phyloP scores from a whole-genome alignment of 768 basidiomycete species.

The Trametes punicea region DNA sequence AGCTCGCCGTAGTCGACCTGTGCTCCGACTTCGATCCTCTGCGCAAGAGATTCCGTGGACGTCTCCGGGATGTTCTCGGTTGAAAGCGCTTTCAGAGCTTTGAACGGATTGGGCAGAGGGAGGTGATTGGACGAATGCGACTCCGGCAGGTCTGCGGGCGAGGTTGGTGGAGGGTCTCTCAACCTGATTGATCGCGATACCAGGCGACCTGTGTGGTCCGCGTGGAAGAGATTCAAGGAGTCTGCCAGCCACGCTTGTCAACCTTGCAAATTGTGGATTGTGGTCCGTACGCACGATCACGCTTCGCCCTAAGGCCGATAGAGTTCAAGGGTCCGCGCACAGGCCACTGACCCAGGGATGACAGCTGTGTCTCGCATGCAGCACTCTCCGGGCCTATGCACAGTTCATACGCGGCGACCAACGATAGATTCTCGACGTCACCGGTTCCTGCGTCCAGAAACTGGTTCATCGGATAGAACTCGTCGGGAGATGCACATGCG shows the following conservation, averaged over 20 bases:
- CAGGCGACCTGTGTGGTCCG: slow-evolving; percentile 44
- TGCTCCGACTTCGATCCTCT: slow-evolving; percentile 34
- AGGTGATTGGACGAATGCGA: slow-evolving; percentile 32
- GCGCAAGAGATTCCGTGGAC: slow-evolving; percentile 20
- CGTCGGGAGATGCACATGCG: slow-evolving; percentile 44
- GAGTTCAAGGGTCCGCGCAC: slow-evolving; percentile 46
- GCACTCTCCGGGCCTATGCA: slow-evolving; percentile 26
- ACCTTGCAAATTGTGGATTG: neutral
- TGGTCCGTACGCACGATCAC: slow-evolving; percentile 38
- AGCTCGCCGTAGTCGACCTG: slow-evolving; percentile 35
- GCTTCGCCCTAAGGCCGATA: slow-evolving; percentile 43
- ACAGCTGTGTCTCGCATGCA: slow-evolving; percentile 38
- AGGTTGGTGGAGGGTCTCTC: slow-evolving; percentile 23
- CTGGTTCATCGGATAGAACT: slow-evolving; percentile 28
- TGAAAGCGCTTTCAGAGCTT: slow-evolving; percentile 47
- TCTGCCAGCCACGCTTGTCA: slow-evolving; percentile 27
- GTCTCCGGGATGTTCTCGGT: slow-evolving; percentile 40
- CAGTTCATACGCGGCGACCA: slow-evolving; percentile 40
- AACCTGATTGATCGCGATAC: slow-evolving; percentile 40
- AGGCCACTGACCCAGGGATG: slow-evolving; percentile 52
- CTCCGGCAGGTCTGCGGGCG: slow-evolving; percentile 26
- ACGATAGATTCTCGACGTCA: slow-evolving; percentile 36
- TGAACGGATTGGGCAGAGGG: slow-evolving; percentile 66
- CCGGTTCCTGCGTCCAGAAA: slow-evolving; percentile 16
- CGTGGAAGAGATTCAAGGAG: slow-evolving; percentile 38